Conservation (phyloP, 805 yeast species). For the Kodamaea kakaduensis region DNA sequence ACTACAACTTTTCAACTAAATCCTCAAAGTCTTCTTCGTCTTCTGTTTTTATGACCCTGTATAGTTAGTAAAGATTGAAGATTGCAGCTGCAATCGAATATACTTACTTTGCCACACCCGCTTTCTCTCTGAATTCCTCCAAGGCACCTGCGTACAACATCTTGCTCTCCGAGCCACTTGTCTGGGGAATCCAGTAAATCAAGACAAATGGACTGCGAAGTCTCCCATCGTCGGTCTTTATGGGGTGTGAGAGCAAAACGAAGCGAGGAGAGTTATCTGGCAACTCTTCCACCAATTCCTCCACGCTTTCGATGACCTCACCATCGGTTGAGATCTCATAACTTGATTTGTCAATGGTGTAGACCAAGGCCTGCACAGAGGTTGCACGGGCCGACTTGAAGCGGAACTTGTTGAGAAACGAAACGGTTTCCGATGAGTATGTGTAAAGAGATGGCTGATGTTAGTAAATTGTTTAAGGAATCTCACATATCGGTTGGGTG, state of each 20-base stretch:
- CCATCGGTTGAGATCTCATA: slow-evolving; percentile 51
- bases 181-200: slow-evolving; percentile 85
- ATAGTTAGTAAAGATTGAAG: slow-evolving; percentile 17
- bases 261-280: slow-evolving; percentile 83
- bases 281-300: slow-evolving; percentile 65
- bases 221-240: slow-evolving; percentile 66
- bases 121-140: slow-evolving; percentile 70
- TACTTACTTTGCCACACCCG: slow-evolving; percentile 64
- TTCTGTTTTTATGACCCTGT: slow-evolving; percentile 53
- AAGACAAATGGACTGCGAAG: slow-evolving; percentile 69
- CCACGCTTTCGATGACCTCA: slow-evolving; percentile 45
- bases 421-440: slow-evolving; percentile 57
- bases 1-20: slow-evolving; percentile 34
- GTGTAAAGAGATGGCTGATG: slow-evolving; percentile 46
- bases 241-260: slow-evolving; percentile 72
- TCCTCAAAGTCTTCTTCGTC: slow-evolving; percentile 72
- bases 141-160: slow-evolving; percentile 92
- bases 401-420: slow-evolving; percentile 66
- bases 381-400: slow-evolving; percentile 64
- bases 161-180: slow-evolving; percentile 73
- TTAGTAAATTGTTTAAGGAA: neutral
- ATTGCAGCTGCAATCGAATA: neutral
- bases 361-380: slow-evolving; percentile 57
- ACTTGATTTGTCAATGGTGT: slow-evolving; percentile 51
- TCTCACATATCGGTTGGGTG: neutral